Evolutionary conservation across 805 yeast genomes (phyloP), one percentile per base, ranked within the genome.

Genomic region (Brettanomyces sp.): DNA sequence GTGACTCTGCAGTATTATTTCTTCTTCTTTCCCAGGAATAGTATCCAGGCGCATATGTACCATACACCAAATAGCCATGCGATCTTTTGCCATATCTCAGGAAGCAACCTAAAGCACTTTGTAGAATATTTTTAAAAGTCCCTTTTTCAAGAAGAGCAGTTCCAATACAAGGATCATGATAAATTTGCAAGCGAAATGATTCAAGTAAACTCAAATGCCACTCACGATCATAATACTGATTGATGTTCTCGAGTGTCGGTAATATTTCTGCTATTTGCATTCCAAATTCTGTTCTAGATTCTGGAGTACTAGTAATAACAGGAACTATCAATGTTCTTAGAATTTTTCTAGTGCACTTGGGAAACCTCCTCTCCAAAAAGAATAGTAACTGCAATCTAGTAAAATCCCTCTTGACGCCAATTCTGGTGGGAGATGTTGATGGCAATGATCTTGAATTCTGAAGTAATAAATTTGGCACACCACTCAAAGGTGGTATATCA

Each of bases 301-400:
- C 56, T 3, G 69, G 50, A 39, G 79, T 77, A 0, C 80, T 69
- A 1, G 85, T 68, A 25, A 83, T 58, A 0, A 79, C 68, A 0
- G 88, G 80, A 8, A 82, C 65, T 3, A 83, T 51, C 1, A 78
- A 57, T 25, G 69, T 65, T 42, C 75, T 72, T 14, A 85, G 45
- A 6, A 59, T 58, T 39, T 67, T 69, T 56, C 93, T 70, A 6
- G 74, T 54, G 4, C 54, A 52, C 47, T 80, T 79, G 64, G 79
- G 69, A 33, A 73, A 73, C 51, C 93, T 68, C 36, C 76, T 68
- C 49, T 84, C 85, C 47, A 82, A 74, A 48, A 69, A 71, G 35
- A 82, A 61, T 22, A 85, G 54, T 52, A 67, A 70, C 56, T 83
- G 89, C 11, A 84, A 56, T 53, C 86, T 69, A 13, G 85, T 70